Evolutionary conservation across 139 green algal genomes (phyloP).

Genomic region (Limnomonas spitsbergensis): DNA sequence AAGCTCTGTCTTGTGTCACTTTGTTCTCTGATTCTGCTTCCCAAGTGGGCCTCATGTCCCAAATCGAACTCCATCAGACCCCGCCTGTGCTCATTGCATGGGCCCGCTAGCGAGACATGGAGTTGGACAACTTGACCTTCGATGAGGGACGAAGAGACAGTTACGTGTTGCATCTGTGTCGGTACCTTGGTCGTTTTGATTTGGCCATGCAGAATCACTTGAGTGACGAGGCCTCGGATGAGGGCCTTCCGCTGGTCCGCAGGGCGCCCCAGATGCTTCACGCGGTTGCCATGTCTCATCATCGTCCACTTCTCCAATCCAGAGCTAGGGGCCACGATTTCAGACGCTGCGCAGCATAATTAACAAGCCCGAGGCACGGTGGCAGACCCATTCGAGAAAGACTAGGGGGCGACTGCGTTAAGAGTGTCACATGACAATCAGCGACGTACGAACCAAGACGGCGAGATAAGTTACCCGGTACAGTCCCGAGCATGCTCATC

Average conservation of each 20-base stretch:
- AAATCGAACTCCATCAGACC: too few species aligned
- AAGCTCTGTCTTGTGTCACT: too few species aligned
- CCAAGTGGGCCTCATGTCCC: too few species aligned
- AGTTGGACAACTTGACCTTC: too few species aligned
- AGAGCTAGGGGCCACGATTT: conserved; percentile 29
- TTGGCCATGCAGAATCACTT: conserved; percentile 88
- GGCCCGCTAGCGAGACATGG: too few species aligned
- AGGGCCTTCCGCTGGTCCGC: conserved; percentile 97
- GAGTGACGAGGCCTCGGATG: conserved; percentile 84
- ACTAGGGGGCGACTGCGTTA: too few species aligned
- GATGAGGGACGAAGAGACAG: too few species aligned
- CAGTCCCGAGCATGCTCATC: background rate
- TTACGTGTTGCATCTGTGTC: too few species aligned
- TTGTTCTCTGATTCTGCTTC: too few species aligned
- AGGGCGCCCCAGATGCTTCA: conserved; percentile 78
- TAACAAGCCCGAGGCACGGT: too few species aligned
- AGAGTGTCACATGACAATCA: conserved; percentile 1
- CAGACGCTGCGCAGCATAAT: conserved; percentile 9
- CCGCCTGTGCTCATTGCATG: too few species aligned
- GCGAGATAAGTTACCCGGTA: background rate
- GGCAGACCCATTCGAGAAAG: too few species aligned
- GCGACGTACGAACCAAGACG: background rate
- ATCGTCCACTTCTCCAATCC: conserved; percentile 55
- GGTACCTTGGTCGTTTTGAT: conserved; percentile 91
- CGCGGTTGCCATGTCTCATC: conserved; percentile 90